Percentiles rank a stretch among this genome's conserved stretches.
Conservation (phyloP, 768 basidiomycete species). For the Suillus luteus region DNA sequence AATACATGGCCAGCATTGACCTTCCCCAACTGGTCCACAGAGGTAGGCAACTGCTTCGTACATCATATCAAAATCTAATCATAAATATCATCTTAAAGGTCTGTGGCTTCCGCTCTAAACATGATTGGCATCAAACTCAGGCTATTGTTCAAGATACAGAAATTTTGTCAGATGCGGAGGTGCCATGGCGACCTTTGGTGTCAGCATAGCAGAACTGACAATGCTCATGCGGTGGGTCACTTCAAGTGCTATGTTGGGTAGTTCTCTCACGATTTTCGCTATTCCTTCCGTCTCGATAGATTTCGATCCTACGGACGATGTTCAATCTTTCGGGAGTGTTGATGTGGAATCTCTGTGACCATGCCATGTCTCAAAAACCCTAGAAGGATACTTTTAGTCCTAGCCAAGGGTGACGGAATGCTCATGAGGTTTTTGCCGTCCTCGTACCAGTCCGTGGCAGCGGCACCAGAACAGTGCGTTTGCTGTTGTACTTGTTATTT, state of each 20-base stretch:
- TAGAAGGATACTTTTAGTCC: not conserved
- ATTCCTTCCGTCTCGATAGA: not conserved
- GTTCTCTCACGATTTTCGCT: not conserved
- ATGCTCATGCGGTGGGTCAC: conserved; percentile 3
- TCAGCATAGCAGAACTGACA: conserved; percentile 2
- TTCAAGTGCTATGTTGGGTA: not conserved
- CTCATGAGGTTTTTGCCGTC: not conserved
- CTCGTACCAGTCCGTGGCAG: not conserved
- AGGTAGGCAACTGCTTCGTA: not conserved
- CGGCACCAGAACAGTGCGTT: not conserved
- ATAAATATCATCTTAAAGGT: not conserved
- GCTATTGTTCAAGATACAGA: conserved; percentile 22
- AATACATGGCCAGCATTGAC: not conserved
- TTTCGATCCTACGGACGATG: not conserved
- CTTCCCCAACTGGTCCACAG: not conserved
- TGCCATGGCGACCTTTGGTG: conserved; percentile 1
- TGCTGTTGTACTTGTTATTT: not conserved
- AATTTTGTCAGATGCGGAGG: not conserved
- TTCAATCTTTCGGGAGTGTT: not conserved
- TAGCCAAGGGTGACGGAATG: not conserved
- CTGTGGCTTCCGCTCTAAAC: not conserved
- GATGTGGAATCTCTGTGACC: not conserved
- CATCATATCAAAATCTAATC: not conserved
- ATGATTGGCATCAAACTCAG: not conserved
- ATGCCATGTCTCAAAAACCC: not conserved